Evolutionary conservation across 148 eudicot genomes (phyloP), one percentile per base, ranked within the genome.

Genomic region (Camellia lanceoleosa): DNA sequence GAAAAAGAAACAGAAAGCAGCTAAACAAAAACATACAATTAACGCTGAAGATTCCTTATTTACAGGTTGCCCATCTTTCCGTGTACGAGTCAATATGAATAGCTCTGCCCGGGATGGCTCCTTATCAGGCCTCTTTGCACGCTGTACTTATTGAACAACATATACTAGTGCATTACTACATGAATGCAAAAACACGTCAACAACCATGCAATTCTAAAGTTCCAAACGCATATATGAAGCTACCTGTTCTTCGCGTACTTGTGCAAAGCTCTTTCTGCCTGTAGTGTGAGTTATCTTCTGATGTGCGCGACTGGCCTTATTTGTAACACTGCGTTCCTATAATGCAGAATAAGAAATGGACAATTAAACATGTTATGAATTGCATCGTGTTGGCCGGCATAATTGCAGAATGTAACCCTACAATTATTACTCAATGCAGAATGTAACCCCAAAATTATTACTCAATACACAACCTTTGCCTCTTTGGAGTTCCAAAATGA

Each of bases 211-310:
- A 78, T 66, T 77, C 46, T 66, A 52, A 30, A 43, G 49, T 66
- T 42, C 14, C 12, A 15, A 64, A 9, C 38, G 42, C 55, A 49
- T 7, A 49, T 20, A 54, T 30, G 19, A 68, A 80, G 61, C 60
- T 64, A 84, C 87, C 87, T 81, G 63, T 47, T 86, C 89, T 80
- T 87, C 89, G 42, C 81, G 87, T 60, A 87, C 15, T 56, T 75
- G 78, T 12, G 89, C 89, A 82, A 84, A 87, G 81, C 89, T 87
- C 74, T 87, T 87, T 43, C 83, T 59, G 59, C 89, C 89, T 61
- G 87, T n/a, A 3, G 89, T 64, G 51, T 87, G 87, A 77, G 3
- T n/a, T 64, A 60, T 60, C 71, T 77, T 87, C 79, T 58, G 19
- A 8, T 44, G 46, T 67, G 79, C n/a, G 12, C 85, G 87, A 77